These are phyloP conservation scores for Leccinum subgranulosum DNA, from an alignment of 768 basidiomycete species.

Conservation along the genomic window DNA sequence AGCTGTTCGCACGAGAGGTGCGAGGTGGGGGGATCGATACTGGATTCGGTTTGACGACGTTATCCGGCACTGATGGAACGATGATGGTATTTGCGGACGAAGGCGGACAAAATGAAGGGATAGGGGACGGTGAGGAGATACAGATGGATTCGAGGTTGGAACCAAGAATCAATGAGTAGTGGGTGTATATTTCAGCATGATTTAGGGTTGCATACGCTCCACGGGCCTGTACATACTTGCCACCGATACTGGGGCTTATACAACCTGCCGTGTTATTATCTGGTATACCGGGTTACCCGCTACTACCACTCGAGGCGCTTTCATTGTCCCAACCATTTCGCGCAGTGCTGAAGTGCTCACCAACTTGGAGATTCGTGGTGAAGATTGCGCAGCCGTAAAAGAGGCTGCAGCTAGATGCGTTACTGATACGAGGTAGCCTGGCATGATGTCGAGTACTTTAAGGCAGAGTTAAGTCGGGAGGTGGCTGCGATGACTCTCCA, in stretches of 20 bases:
- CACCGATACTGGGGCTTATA: too few relatives aligned
- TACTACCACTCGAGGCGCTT: too few relatives aligned
- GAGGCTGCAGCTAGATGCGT: too few relatives aligned
- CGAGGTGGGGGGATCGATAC: not conserved
- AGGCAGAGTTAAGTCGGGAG: conserved; percentile 73
- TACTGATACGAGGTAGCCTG: conserved; percentile 43
- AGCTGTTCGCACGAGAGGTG: not conserved
- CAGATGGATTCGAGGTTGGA: not conserved
- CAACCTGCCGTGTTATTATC: too few relatives aligned
- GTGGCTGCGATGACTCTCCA: conserved; percentile 70
- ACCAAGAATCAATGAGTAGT: not conserved
- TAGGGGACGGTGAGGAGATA: not conserved
- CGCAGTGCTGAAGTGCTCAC: too few relatives aligned
- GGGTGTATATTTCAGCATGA: too few relatives aligned
- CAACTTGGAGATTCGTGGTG: too few relatives aligned
- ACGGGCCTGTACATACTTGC: too few relatives aligned
- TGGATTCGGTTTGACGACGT: not conserved
- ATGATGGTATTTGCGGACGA: not conserved
- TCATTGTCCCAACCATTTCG: too few relatives aligned
- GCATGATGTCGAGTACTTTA: conserved; percentile 89
- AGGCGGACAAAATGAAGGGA: not conserved
- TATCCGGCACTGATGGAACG: not conserved
- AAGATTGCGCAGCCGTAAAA: too few relatives aligned
- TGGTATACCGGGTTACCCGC: too few relatives aligned
- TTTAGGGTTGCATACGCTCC: too few relatives aligned